A percentile compares a stretch with the other conserved stretches of the same genome.
These are phyloP conservation scores for Clarireedia hainanense DNA, from an alignment of 2,329 filamentous ascomycete species.

Conservation along the genomic window DNA sequence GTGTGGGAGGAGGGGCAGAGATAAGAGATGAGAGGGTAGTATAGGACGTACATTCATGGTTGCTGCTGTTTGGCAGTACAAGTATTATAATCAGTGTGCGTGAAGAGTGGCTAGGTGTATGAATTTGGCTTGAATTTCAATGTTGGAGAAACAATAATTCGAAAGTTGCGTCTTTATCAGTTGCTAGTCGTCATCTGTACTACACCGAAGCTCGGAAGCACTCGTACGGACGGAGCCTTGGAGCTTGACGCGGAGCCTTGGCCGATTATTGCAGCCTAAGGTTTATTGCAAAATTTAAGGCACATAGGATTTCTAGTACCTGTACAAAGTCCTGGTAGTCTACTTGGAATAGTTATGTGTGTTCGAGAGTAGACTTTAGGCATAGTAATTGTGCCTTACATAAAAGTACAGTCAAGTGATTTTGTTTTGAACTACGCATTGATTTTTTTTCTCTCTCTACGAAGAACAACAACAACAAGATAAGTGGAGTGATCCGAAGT, in stretches of 20 bases:
- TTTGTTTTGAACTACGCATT: too few relatives aligned
- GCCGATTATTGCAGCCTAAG: neutral
- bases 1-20: neutral
- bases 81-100: too few relatives aligned
- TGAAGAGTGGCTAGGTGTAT: neutral
- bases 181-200: slow-evolving; percentile 1
- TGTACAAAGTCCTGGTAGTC: too few relatives aligned
- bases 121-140: neutral
- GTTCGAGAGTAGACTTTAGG: too few relatives aligned
- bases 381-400: too few relatives aligned
- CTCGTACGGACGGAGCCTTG: slow-evolving; percentile 4
- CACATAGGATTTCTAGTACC: too few relatives aligned
- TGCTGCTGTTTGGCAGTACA: neutral
- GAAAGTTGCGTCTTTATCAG: neutral
- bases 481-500: neutral
- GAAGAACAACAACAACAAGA: neutral
- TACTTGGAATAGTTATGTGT: too few relatives aligned
- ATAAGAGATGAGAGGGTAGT: neutral
- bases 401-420: too few relatives aligned
- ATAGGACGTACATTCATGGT: slow-evolving; percentile 46
- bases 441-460: too few relatives aligned
- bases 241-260: neutral
- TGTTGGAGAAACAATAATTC: neutral
- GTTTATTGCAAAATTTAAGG: neutral
- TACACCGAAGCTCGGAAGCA: neutral